Conservation (phyloP, 495 filamentous ascomycete species). For the Trichoderma reesei region DNA sequence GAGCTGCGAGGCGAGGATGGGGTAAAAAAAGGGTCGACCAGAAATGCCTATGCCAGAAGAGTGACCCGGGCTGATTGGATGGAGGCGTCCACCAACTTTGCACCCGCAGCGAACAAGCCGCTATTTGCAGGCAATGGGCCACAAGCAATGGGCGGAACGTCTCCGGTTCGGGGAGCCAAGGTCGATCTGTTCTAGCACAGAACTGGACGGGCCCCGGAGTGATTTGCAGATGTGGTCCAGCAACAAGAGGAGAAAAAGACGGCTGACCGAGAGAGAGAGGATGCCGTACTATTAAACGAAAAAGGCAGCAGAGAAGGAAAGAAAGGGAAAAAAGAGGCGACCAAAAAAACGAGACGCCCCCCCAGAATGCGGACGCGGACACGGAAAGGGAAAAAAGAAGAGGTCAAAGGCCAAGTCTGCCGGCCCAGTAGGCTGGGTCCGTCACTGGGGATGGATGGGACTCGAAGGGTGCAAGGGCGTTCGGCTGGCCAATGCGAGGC, state of each 20-base stretch:
- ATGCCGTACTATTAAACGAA: too few relatives aligned
- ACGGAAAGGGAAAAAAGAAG: neutral
- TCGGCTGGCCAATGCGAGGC: constrained; percentile 3
- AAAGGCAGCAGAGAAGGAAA: neutral
- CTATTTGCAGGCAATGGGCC: neutral
- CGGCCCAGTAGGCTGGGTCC: constrained; percentile 6
- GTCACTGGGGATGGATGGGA: neutral
- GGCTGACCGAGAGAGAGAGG: too few relatives aligned
- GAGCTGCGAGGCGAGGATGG: neutral
- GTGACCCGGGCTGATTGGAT: neutral
- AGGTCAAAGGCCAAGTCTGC: neutral
- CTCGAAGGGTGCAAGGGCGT: neutral
- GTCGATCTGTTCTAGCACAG: constrained; percentile 1
- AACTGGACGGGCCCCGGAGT: neutral
- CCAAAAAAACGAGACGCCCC: neutral
- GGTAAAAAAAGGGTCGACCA: neutral
- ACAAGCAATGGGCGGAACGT: neutral
- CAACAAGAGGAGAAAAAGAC: neutral
- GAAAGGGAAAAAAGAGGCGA: neutral
- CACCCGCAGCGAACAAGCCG: neutral
- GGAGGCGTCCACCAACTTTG: too few relatives aligned
- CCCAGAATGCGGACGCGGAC: neutral
- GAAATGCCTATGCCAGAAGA: neutral
- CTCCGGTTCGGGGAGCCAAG: neutral
- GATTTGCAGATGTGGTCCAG: constrained; percentile 5